Conservation (phyloP, 2,329 filamentous ascomycete species). For the Pyrenophora graminea region DNA sequence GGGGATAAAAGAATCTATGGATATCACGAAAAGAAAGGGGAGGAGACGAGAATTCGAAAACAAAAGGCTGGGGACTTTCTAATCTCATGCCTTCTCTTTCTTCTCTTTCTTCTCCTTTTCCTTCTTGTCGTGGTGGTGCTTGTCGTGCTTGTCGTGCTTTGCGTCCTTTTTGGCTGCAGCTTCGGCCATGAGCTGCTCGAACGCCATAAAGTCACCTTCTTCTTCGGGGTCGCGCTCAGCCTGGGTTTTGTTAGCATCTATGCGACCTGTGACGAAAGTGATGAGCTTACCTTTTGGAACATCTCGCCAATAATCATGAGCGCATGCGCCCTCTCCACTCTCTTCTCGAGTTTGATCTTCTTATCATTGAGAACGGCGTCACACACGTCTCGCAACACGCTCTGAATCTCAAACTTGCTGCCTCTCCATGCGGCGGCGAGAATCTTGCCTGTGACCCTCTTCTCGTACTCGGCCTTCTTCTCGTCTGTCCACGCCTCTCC, state of each 20-base stretch:
- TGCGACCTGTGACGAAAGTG: not conserved
- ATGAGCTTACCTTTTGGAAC: slow-evolving; percentile 73
- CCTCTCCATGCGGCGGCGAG: slow-evolving; percentile 95
- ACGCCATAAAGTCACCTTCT: slow-evolving; percentile 98
- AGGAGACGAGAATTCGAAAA: slow-evolving; percentile 2
- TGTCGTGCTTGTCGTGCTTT: slow-evolving; percentile 76
- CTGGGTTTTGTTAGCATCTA: slow-evolving; percentile 51
- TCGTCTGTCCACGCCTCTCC: slow-evolving; percentile 99
- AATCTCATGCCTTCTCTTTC: slow-evolving; percentile 30
- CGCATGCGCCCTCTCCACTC: slow-evolving; percentile 87
- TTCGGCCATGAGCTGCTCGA: slow-evolving; percentile 96
- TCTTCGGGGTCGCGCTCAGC: slow-evolving; percentile 89
- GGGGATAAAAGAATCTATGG: slow-evolving; percentile 30
- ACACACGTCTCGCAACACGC: slow-evolving; percentile 91
- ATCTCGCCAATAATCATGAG: slow-evolving; percentile 87
- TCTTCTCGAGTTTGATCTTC: slow-evolving; percentile 79
- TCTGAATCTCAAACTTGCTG: slow-evolving; percentile 97
- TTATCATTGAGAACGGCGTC: slow-evolving; percentile 81
- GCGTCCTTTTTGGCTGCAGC: slow-evolving; percentile 92
- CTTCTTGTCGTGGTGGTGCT: slow-evolving; percentile 60
- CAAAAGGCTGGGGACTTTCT: not conserved
- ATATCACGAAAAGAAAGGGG: slow-evolving; percentile 31
- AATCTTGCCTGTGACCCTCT: slow-evolving; percentile 95
- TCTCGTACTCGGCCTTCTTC: slow-evolving; percentile 93
- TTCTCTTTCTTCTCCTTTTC: slow-evolving; percentile 38